Percentiles rank a stretch among this genome's conserved stretches.
These are phyloP conservation scores for Plasmodium falciparum DNA, from an alignment of 169 alveolate species.

Conservation along the genomic window DNA sequence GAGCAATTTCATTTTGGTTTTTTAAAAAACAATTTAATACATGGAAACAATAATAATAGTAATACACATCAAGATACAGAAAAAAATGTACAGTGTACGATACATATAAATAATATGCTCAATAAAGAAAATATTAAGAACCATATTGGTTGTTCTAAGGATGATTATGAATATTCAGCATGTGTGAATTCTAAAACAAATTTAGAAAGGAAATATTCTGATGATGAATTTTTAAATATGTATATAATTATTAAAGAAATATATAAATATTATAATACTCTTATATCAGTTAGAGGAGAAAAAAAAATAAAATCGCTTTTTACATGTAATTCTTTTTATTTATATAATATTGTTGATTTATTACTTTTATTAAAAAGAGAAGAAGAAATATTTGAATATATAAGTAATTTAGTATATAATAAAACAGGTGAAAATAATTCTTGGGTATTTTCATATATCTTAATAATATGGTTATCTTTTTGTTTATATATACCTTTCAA, in stretches of 20 bases:
- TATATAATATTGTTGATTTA: slow-evolving; percentile 22
- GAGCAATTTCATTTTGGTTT: neutral
- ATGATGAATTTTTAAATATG: slow-evolving; percentile 6
- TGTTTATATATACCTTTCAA: slow-evolving; percentile 61
- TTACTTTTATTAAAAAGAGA: slow-evolving; percentile 38
- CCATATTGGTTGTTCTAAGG: neutral
- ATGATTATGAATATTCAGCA: no score
- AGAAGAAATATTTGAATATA: slow-evolving; percentile 7
- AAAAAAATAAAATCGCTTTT: slow-evolving; percentile 58
- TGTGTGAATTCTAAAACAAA: neutral
- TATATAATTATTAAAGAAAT: slow-evolving; percentile 45
- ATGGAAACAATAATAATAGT: neutral
- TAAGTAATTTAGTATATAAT: slow-evolving; percentile 11
- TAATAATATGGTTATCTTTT: slow-evolving; percentile 60
- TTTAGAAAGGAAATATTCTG: neutral
- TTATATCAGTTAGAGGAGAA: slow-evolving; percentile 65
- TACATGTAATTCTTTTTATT: slow-evolving; percentile 45
- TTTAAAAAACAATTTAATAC: neutral
- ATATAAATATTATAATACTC: slow-evolving; percentile 60
- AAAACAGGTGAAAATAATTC: slow-evolving; percentile 51
- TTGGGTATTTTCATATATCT: slow-evolving; percentile 43
- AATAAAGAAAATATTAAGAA: neutral
- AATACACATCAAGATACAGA: neutral
- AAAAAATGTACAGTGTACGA: neutral
- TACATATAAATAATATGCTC: neutral